Evolutionary conservation across 2,329 filamentous ascomycete genomes (phyloP).

Genomic region (Phaeosphaeriaceae sp.): DNA sequence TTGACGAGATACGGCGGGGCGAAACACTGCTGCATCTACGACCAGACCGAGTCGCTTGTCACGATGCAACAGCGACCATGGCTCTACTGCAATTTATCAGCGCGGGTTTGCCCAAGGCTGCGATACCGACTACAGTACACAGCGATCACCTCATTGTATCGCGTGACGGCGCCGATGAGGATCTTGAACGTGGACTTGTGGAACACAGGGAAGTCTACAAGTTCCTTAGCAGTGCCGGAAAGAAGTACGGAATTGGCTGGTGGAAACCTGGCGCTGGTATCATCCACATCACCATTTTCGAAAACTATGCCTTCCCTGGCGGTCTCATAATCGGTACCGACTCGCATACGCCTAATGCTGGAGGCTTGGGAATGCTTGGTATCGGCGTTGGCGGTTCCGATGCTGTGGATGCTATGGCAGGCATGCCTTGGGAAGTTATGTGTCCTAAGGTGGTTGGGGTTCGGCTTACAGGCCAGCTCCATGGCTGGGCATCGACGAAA

Average conservation of each 20-base stretch:
- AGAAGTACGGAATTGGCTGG: constrained; percentile 99
- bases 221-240: constrained; percentile 91
- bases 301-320: constrained; percentile 99
- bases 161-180: constrained; percentile 90
- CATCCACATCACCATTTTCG: constrained; percentile 97
- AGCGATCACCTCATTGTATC: constrained; percentile 99
- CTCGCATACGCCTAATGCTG: constrained; percentile 96
- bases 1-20: too few species aligned
- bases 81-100: constrained; percentile 99
- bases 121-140: constrained; percentile 94
- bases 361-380: constrained; percentile 92
- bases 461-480: constrained; percentile 87
- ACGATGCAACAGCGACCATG: constrained; percentile 99
- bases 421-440: constrained; percentile 97
- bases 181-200: constrained; percentile 92
- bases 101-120: constrained; percentile 92
- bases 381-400: constrained; percentile 98
- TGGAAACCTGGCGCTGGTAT: constrained; percentile 99
- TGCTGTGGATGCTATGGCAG: constrained; percentile 97
- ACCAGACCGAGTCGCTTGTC: constrained; percentile 96
- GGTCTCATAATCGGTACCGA: constrained; percentile 97
- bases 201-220: constrained; percentile 99
- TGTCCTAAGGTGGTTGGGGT: constrained; percentile 97
- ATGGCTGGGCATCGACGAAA: constrained; percentile 93
- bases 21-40: constrained; percentile 62